phyloP scores from a whole-genome alignment of 2,329 filamentous ascomycete genomes.

The Colletotrichum sidae region DNA sequence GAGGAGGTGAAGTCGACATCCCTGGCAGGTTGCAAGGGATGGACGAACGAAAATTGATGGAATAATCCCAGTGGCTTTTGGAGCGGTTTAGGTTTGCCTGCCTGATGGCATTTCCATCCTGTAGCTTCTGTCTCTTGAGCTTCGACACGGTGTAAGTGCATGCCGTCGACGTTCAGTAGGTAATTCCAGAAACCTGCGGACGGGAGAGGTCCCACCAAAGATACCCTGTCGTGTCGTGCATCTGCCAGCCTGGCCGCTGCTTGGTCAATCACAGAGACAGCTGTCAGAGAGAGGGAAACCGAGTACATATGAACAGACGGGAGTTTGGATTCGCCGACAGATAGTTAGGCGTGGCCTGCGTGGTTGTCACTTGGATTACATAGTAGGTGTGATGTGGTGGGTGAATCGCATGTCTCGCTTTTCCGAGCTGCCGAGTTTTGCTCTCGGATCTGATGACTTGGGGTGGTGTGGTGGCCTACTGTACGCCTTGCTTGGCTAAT shows the following conservation, averaged over 20 bases:
- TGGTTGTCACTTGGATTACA: slow-evolving; percentile 18
- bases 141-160: slow-evolving; percentile 18
- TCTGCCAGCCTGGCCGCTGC: slow-evolving; percentile 14
- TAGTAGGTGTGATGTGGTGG: slow-evolving; percentile 17
- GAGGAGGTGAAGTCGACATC: background rate
- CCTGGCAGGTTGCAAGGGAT: slow-evolving; percentile 12
- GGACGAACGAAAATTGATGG: slow-evolving; percentile 12
- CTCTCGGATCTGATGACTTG: slow-evolving; percentile 27
- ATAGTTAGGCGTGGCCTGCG: slow-evolving; percentile 11
- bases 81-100: background rate
- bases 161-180: slow-evolving; percentile 19
- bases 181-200: slow-evolving; percentile 27
- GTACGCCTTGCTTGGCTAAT: too few relatives aligned
- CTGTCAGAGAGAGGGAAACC: slow-evolving; percentile 4
- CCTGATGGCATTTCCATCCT: slow-evolving; percentile 3
- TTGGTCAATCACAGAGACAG: slow-evolving; percentile 14
- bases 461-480: too few relatives aligned
- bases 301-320: slow-evolving; percentile 15
- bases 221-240: slow-evolving; percentile 10
- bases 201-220: background rate
- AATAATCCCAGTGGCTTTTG: background rate
- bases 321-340: slow-evolving; percentile 5
- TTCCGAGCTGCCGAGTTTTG: slow-evolving; percentile 33
- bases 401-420: slow-evolving; percentile 24
- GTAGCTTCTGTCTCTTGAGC: slow-evolving; percentile 1